Base-by-base conservation (phyloP, 2,329 filamentous ascomycete species). In the Aspergillus felis region DNA sequence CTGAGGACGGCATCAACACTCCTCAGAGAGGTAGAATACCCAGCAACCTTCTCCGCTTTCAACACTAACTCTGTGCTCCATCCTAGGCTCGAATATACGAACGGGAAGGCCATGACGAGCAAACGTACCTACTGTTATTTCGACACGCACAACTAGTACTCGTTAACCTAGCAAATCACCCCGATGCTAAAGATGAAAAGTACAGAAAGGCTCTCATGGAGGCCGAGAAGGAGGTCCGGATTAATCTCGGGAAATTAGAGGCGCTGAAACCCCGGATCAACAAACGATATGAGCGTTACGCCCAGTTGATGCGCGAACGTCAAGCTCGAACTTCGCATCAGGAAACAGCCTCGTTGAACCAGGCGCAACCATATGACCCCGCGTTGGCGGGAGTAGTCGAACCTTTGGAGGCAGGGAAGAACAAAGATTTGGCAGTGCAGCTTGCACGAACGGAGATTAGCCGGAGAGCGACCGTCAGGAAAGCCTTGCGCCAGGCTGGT, bases 91-190 rank as follows among this genome's bases (percentile, higher is more conserved):
- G 85, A 53, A 91, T 93, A 66, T 96, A 96, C 71, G 83, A 94
- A 67, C 83, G 84, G 46, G 93, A 97, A 74, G 88, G 88, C 67
- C 92, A 97, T 74, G 86, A 91, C 62, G 86, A 92, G 66, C 89
- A 94, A 69, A 90, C 93, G 4, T 99, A 96, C 73, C 83, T 97
- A 55, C 86, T 97, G 58, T 84, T 96, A n/a, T 91, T 94, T 71
- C 87, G 94, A 65, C 92, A 96, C 76, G 91, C 91, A 9, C 83
- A 88, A 54, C 85, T 99, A n/a, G 84, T 96, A 25, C 79, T 96
- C 28, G 84, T 91, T 6, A 83, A 88, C 54, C 80, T 99, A 8
- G 82, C 84, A 0, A 82, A 79, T 1, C 94, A 97, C 66, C 92
- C 93, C 1, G 86, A 94, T 56, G 85, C 85, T 49, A 88, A 84